Conservation (phyloP, 169 alveolate species). For the Plasmodium vivax region DNA sequence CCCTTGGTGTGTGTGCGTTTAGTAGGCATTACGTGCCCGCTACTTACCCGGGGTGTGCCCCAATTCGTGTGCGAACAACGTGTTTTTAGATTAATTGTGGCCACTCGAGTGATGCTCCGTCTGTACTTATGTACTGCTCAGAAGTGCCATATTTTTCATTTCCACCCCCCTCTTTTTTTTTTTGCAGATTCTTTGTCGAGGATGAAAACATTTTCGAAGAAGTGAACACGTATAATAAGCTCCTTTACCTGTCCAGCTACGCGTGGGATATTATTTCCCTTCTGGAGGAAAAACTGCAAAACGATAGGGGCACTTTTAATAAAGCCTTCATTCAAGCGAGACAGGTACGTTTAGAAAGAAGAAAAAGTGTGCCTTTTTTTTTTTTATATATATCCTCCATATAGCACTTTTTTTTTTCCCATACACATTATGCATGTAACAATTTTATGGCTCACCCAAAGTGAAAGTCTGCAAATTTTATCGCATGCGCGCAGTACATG, state of each 20-base stretch:
- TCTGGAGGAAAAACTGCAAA: constrained; percentile 50
- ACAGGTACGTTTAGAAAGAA: constrained; percentile 28
- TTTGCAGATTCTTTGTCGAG: constrained; percentile 41
- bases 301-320: constrained; percentile 32
- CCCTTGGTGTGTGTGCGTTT: not conserved
- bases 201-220: constrained; percentile 66
- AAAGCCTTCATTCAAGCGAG: constrained; percentile 69
- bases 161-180: constrained; percentile 11
- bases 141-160: not conserved
- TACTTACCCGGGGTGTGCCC: not conserved
- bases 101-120: not conserved
- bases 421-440: not conserved
- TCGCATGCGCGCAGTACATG: not conserved
- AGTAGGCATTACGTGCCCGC: not conserved
- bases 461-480: not conserved
- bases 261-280: constrained; percentile 66
- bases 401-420: too few species aligned
- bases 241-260: constrained; percentile 37
- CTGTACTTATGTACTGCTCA: not conserved
- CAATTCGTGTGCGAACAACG: not conserved
- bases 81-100: not conserved
- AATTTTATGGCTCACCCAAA: not conserved
- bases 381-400: too few species aligned
- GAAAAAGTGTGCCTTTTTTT: not conserved
- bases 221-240: constrained; percentile 22